Evolutionary conservation across 345 rosid species (phyloP).

Genomic region (Cardamine resedifolia): DNA sequence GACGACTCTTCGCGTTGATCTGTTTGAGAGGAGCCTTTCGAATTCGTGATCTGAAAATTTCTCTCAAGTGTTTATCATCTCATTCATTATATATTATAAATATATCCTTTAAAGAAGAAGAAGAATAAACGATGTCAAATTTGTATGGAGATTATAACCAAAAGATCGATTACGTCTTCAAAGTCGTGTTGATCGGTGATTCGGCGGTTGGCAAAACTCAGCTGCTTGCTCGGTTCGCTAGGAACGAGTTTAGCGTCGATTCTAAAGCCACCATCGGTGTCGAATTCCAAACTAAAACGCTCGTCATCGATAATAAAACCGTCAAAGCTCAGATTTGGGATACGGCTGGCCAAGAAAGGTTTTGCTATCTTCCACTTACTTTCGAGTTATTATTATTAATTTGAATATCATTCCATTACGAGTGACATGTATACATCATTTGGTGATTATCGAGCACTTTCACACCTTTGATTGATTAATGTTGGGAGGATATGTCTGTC

Average conservation of each 20-base stretch:
- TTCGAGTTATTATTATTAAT: neutral
- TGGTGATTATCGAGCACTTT: neutral
- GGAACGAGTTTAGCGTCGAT: conserved; percentile 80
- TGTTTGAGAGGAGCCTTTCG: conserved; percentile 17
- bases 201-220: conserved; percentile 86
- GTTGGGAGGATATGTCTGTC: neutral
- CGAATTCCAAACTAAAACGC: conserved; percentile 85
- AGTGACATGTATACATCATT: neutral
- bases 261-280: conserved; percentile 91
- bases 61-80: too few relatives aligned
- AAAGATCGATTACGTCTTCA: conserved; percentile 84
- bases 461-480: neutral
- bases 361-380: neutral
- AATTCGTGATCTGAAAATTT: conserved; percentile 19
- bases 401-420: neutral
- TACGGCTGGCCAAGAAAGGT: conserved; percentile 92
- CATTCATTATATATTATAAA: too few relatives aligned
- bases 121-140: conserved; percentile 51
- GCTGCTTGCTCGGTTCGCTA: conserved; percentile 71
- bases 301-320: conserved; percentile 68
- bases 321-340: conserved; percentile 94
- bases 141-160: conserved; percentile 71
- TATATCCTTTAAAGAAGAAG: too few relatives aligned
- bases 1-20: conserved; percentile 28
- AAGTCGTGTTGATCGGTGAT: conserved; percentile 80